phyloP scores from a whole-genome alignment of 2,329 filamentous ascomycete species.

The Epichloe sp. region DNA sequence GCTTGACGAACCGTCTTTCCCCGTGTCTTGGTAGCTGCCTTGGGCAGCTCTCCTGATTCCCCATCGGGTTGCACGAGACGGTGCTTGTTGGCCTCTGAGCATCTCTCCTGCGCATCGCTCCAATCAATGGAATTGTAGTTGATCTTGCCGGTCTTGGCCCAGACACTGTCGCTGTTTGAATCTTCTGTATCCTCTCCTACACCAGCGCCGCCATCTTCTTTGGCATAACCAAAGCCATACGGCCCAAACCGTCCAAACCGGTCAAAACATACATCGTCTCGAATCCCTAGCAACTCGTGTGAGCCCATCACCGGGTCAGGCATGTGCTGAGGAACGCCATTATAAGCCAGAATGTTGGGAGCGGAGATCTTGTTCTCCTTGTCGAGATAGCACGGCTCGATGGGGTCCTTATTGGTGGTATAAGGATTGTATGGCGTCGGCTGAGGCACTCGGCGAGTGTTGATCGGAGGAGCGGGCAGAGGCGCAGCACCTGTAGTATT shows the following conservation, averaged over 20 bases:
- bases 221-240: slow-evolving; percentile 74
- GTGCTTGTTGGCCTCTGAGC: slow-evolving; percentile 45
- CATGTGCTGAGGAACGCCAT: slow-evolving; percentile 61
- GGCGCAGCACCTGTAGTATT: slow-evolving; percentile 20
- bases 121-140: slow-evolving; percentile 44
- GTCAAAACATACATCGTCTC: slow-evolving; percentile 76
- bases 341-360: slow-evolving; percentile 54
- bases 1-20: slow-evolving; percentile 49
- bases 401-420: slow-evolving; percentile 37
- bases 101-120: slow-evolving; percentile 39
- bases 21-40: slow-evolving; percentile 7
- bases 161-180: slow-evolving; percentile 50
- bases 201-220: slow-evolving; percentile 55
- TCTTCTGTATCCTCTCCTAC: slow-evolving; percentile 61
- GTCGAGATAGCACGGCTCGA: slow-evolving; percentile 52
- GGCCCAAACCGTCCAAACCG: slow-evolving; percentile 73
- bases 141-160: slow-evolving; percentile 40
- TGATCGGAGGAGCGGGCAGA: slow-evolving; percentile 21
- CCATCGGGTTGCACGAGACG: slow-evolving; percentile 37
- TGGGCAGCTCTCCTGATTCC: slow-evolving; percentile 22
- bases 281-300: slow-evolving; percentile 58
- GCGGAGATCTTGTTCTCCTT: slow-evolving; percentile 39
- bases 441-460: slow-evolving; percentile 24
- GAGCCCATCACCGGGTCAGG: slow-evolving; percentile 69
- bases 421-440: slow-evolving; percentile 54